Evolutionary conservation across 2,329 filamentous ascomycete genomes (phyloP), one percentile per base, ranked within the genome.

Genomic region (Fusarium sp.): DNA sequence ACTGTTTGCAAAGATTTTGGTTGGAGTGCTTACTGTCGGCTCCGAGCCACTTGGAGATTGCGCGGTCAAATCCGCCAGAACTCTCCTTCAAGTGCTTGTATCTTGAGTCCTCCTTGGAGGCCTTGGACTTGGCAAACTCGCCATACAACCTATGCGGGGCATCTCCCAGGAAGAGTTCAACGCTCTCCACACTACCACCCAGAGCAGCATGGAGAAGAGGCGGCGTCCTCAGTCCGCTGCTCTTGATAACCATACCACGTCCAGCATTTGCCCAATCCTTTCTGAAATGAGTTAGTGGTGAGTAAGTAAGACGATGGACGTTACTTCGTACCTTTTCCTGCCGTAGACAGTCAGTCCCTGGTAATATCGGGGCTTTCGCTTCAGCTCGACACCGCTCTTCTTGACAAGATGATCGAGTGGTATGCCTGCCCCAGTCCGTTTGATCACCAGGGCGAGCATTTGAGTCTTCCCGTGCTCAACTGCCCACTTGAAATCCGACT

Each of bases 91-190:
- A 83, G 63, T 89, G 88, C 75, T 89, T 87, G 53, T 95, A 81
- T 42, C 89, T 85, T 57, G 86, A 81, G 70, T 95, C 91, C 30
- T 90, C 85, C 67, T 85, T 85, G 61, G 92, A 88, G 3, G 84
- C 80, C 71, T 90, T 87, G 0, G 90, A 87, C 69, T 84, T 83
- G 42, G 84, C 86, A 77, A 95, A 96, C 50, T 93, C 89, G 31
- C 86, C 81, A 77, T 96, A 96, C 60, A 89, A 85, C 33, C 90
- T 86, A 73, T 89, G 82, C 0, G 94, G 93, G 2, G 89, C 87
- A 68, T 93, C 92, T 64, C 92, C 91, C 61, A 94, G 81, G 79
- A 95, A 93, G 89, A 93, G 97, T 77, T 96, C 91, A 1, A 94
- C 89, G 24, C 87, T 87, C 42, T 91, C 88, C n/a, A 95, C 79